phyloP scores from a whole-genome alignment of 2,329 filamentous ascomycete genomes.

The Aspergillus fumigatus region DNA sequence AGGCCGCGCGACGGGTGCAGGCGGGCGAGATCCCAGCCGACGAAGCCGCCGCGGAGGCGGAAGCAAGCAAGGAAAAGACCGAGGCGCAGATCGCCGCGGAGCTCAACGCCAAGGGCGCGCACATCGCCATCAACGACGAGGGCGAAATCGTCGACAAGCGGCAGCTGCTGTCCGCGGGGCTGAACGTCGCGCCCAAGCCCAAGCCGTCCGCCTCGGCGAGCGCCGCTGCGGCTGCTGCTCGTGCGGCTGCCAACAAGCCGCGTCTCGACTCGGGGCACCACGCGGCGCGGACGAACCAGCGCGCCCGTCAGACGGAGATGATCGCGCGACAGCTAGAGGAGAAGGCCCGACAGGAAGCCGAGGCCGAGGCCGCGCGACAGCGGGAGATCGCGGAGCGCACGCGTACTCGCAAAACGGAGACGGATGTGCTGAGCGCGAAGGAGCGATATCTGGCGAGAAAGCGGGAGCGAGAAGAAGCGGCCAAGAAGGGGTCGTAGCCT shows the following conservation, averaged over 20 bases:
- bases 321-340: constrained; percentile 57
- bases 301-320: constrained; percentile 57
- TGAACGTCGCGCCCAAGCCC: constrained; percentile 56
- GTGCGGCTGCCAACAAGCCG: constrained; percentile 13
- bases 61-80: constrained; percentile 37
- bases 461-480: constrained; percentile 45
- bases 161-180: constrained; percentile 56
- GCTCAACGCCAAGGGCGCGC: constrained; percentile 47
- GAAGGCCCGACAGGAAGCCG: constrained; percentile 50
- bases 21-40: constrained; percentile 28
- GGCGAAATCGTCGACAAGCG: constrained; percentile 62
- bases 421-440: constrained; percentile 56
- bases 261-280: constrained; percentile 26
- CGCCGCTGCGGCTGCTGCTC: constrained; percentile 14
- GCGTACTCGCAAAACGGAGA: constrained; percentile 56
- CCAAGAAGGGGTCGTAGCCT: constrained; percentile 17
- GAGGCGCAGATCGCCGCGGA: constrained; percentile 55
- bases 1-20: constrained; percentile 33
- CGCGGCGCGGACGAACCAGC: constrained; percentile 40
- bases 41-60: constrained; percentile 21
- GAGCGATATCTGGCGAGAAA: constrained; percentile 60
- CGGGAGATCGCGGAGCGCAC: constrained; percentile 51
- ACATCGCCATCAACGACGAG: constrained; percentile 58
- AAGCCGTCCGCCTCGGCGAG: constrained; percentile 32
- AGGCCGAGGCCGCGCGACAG: constrained; percentile 54